These are phyloP conservation scores for Ogataea sp. DNA, from an alignment of 805 yeast genomes.

Conservation along the genomic window DNA sequence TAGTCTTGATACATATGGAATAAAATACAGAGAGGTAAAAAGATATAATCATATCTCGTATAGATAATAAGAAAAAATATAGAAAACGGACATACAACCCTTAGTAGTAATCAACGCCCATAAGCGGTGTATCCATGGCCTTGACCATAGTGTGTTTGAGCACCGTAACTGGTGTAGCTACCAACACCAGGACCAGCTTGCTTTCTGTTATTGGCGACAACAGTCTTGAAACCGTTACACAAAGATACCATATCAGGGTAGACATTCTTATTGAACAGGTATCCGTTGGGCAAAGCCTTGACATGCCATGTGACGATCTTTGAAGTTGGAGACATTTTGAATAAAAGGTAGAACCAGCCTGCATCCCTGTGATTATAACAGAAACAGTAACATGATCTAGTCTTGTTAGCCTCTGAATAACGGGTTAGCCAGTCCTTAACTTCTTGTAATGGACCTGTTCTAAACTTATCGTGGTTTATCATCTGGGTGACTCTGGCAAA, in stretches of 20 bases:
- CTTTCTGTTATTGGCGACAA: slow-evolving; percentile 20
- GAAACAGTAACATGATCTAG: slow-evolving; percentile 83
- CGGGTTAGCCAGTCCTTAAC: slow-evolving; percentile 83
- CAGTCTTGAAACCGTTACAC: slow-evolving; percentile 90
- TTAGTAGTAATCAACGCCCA: neutral
- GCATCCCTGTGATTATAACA: slow-evolving; percentile 86
- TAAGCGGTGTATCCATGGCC: neutral
- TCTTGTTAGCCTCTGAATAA: slow-evolving; percentile 85
- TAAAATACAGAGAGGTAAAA: neutral
- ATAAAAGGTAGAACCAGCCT: slow-evolving; percentile 86
- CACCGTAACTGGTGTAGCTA: slow-evolving; percentile 4
- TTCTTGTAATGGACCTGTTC: slow-evolving; percentile 68
- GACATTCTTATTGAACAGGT: slow-evolving; percentile 63
- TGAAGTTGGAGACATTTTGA: slow-evolving; percentile 68
- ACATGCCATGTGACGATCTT: slow-evolving; percentile 83
- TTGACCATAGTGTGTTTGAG: neutral
- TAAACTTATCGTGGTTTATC: slow-evolving; percentile 82
- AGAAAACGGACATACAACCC: neutral
- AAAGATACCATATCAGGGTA: slow-evolving; percentile 86
- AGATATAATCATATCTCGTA: neutral
- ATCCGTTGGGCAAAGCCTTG: slow-evolving; percentile 83
- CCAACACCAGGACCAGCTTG: slow-evolving; percentile 8
- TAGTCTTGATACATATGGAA: neutral
- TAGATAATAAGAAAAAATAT: neutral
- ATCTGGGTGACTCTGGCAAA: slow-evolving; percentile 79